Conservation (phyloP, 192 early-diverging fungal genomes). For the Spizellomyces sp. region DNA sequence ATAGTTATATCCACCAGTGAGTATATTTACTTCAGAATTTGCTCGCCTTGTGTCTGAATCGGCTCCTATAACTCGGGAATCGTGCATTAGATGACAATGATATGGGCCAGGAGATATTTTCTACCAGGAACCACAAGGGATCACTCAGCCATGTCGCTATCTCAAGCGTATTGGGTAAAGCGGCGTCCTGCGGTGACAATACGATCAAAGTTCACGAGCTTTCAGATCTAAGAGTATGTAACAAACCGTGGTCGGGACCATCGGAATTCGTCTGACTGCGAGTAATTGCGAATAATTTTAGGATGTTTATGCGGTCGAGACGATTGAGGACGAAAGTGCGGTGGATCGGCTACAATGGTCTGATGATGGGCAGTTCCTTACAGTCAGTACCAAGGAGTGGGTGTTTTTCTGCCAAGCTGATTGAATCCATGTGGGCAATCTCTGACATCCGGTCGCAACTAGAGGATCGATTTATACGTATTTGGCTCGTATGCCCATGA, state of each 20-base stretch:
- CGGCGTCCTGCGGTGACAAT: constrained; percentile 50
- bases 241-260: too few relatives aligned
- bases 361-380: constrained; percentile 52
- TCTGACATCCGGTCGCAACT: neutral
- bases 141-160: constrained; percentile 39
- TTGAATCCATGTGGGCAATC: neutral
- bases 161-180: constrained; percentile 42
- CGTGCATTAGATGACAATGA: constrained; percentile 34
- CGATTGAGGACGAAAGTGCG: constrained; percentile 46
- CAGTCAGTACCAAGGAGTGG: constrained; percentile 45
- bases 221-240: constrained; percentile 41
- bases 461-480: constrained; percentile 48
- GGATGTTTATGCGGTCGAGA: constrained; percentile 53
- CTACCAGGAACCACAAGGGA: constrained; percentile 47
- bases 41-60: too few relatives aligned
- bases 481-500: constrained; percentile 41
- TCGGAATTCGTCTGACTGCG: too few relatives aligned
- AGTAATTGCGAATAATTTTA: neutral
- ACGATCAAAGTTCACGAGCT: constrained; percentile 55
- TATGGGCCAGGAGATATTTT: constrained; percentile 54
- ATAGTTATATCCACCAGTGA: constrained; percentile 54
- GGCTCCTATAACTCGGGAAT: neutral
- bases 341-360: constrained; percentile 46
- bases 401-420: constrained; percentile 8
- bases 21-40: constrained; percentile 9